Base-by-base conservation (phyloP, 768 basidiomycete genomes). In the Arthromyces matolae region DNA sequence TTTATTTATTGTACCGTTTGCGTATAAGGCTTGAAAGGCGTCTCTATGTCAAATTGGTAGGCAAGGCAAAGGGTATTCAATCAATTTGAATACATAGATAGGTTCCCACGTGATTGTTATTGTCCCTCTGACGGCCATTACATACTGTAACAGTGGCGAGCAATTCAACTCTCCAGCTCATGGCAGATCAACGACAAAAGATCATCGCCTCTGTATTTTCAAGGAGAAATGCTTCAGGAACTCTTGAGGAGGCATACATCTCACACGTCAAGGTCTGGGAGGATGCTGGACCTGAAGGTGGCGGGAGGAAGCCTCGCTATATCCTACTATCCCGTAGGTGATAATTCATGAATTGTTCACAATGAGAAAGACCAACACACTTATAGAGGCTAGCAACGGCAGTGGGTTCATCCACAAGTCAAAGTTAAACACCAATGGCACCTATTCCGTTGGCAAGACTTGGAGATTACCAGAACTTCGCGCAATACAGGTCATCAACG, bases 401-500 rank as follows among this genome's bases (percentile, higher is more conserved):
- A 67, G 72, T 38, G 84, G 84, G 1, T 81, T 84, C 64, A 79
- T 99, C 16, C 94, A 99, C 78, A 99, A 99, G 69, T 93, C 94
- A 1, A 98, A 98, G 70, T 71, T 91, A 54, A 98, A 99, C 63
- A 84, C 86, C 34, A 98, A 97, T 61, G 86, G 89, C 27, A 80
- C 91, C 0, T 98, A 95, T 67, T 96, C 93, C 7, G 91, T 98
- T 39, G 96, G 96, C 5, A 99, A 99, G 72, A 92, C 95, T 1
- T 99, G 96, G 96, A 78, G 72, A 50, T 68, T 98, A 40, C 64
- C 80, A 33, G 94, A 97, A 65, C 75, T 98, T 57, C 79, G 88
- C 52, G 81, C 71, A 31, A 63, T 99, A 36, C 85, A 94, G 54
- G 85, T 95, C 38, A 50, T 78, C 28, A 78, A 76, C 61, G 93